A percentile compares a stretch with the other conserved stretches of the same genome.
Evolutionary conservation across 148 eudicot genomes (phyloP).

Genomic region (Polygonum aviculare): DNA sequence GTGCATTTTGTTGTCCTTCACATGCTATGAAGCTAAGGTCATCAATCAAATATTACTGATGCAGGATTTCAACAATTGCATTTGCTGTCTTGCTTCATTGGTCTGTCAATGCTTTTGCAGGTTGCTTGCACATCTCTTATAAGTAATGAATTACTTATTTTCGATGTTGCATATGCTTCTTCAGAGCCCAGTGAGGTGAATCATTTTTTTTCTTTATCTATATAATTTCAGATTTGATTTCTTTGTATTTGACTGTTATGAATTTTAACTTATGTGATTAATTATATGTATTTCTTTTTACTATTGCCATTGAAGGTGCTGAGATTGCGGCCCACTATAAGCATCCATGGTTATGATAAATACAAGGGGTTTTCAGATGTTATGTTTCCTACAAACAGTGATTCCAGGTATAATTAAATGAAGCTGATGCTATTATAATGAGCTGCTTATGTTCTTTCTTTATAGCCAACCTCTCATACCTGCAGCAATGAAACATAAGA

Average conservation of each 20-base stretch:
- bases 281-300: neutral
- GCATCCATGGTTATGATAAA: conserved; percentile 46
- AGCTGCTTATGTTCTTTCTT: neutral
- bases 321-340: conserved; percentile 45
- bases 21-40: neutral
- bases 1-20: neutral
- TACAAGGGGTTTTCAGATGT: conserved; percentile 66
- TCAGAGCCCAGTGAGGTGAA: conserved; percentile 62
- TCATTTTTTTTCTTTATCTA: conserved; percentile 1
- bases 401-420: conserved; percentile 41
- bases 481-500: neutral
- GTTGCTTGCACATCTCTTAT: conserved; percentile 75
- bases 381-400: conserved; percentile 51
- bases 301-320: conserved; percentile 36
- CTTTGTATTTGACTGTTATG: neutral
- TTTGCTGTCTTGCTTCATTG: conserved; percentile 1
- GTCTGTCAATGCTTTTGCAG: conserved; percentile 26
- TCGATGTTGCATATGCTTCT: conserved; percentile 71
- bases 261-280: neutral
- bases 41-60: neutral
- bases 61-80: neutral
- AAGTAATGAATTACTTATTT: conserved; percentile 52
- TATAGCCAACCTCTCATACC: neutral
- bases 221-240: neutral
- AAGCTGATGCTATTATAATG: neutral